Conservation (phyloP, 2,329 filamentous ascomycete genomes). For the Botryotinia globosa region DNA sequence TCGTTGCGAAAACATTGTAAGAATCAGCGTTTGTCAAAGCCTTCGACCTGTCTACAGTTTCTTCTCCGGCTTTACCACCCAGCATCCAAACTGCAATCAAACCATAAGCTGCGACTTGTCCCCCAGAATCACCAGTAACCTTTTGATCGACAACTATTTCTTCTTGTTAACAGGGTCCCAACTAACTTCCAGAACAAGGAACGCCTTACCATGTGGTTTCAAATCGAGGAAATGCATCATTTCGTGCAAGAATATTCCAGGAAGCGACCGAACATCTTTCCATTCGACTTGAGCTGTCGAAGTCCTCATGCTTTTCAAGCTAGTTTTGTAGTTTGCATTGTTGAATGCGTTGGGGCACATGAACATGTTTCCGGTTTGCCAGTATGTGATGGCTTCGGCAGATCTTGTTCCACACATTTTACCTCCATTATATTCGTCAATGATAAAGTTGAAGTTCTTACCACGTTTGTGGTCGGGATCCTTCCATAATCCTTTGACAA, state of each 20-base stretch:
- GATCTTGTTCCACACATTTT: conserved; percentile 5
- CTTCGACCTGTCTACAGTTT: conserved; percentile 12
- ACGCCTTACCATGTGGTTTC: conserved; percentile 9
- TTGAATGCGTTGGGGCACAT: conserved; percentile 12
- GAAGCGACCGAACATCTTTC: conserved; percentile 11
- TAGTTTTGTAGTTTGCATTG: conserved; percentile 9
- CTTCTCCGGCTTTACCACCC: conserved; percentile 1
- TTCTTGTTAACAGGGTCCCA: background rate
- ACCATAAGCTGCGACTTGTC: background rate
- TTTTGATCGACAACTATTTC: conserved; percentile 6
- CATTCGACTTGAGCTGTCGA: background rate
- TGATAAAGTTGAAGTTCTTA: conserved; percentile 8
- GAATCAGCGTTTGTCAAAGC: conserved; percentile 11
- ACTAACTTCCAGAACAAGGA: background rate
- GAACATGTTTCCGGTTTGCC: conserved; percentile 9
- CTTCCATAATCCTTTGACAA: conserved; percentile 14
- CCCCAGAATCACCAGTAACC: background rate
- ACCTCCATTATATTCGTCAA: conserved; percentile 16
- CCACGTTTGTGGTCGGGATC: conserved; percentile 11
- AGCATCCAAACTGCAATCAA: conserved; percentile 12
- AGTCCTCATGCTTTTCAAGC: conserved; percentile 12
- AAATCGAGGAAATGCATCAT: conserved; percentile 19
- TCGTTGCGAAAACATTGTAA: conserved; percentile 18
- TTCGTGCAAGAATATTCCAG: conserved; percentile 12
- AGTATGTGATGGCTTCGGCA: conserved; percentile 14